A percentile compares a stretch with the other conserved stretches of the same genome.
phyloP scores from a whole-genome alignment of 2,329 filamentous ascomycete species.

The Falciphora oryzae region DNA sequence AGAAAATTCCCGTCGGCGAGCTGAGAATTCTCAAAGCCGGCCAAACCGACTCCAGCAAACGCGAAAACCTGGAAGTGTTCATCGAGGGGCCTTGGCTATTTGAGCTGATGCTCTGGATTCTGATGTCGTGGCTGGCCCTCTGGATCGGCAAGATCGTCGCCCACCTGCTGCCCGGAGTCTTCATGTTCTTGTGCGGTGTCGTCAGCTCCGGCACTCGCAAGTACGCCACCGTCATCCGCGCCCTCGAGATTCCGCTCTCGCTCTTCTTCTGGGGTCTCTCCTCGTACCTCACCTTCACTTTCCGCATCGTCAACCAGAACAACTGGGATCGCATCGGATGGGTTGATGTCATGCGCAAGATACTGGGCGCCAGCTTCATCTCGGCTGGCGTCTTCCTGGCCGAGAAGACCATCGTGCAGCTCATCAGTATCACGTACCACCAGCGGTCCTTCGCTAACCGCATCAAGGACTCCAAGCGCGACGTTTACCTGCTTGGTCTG shows the following conservation, averaged over 20 bases:
- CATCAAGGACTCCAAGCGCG: conserved; percentile 87
- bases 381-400: conserved; percentile 65
- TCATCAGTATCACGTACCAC: conserved; percentile 82
- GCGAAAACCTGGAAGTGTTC: not conserved
- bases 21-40: not conserved
- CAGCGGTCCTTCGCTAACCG: conserved; percentile 74
- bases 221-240: conserved; percentile 59
- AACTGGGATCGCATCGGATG: conserved; percentile 36
- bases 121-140: conserved; percentile 60
- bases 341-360: conserved; percentile 53
- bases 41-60: not conserved
- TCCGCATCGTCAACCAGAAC: conserved; percentile 35
- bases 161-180: conserved; percentile 52
- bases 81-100: conserved; percentile 45
- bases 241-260: conserved; percentile 60
- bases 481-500: conserved; percentile 72
- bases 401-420: conserved; percentile 75
- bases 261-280: conserved; percentile 64
- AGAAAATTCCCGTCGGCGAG: conserved; percentile 18
- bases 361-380: conserved; percentile 62
- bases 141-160: conserved; percentile 64
- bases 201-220: conserved; percentile 65
- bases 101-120: conserved; percentile 62
- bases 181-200: conserved; percentile 65
- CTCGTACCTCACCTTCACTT: conserved; percentile 56